Base-by-base conservation (phyloP, 805 yeast species). In the Candida parachauliodes region DNA sequence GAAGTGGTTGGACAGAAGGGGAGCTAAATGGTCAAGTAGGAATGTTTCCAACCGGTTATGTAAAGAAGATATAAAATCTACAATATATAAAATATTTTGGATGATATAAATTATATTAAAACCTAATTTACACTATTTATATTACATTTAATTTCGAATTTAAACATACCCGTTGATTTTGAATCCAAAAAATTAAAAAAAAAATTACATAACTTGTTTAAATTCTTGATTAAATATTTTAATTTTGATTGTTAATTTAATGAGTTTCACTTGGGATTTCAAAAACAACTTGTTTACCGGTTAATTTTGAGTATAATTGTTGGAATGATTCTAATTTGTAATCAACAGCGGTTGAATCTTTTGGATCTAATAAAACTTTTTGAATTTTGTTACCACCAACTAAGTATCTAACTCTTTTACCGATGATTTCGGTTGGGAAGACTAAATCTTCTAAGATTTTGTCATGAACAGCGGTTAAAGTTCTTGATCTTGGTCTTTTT, bases 401-500 rank as follows among this genome's bases (percentile, higher is more conserved):
- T 70, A 88, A 81, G 87, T 86, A 89, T 83, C 96, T 88, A 68
- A 87, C 91, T 80, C 98, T 88, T 88, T 93, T 93, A 74, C 98
- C 98, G 57, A 84, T 81, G 65, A 91, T 91, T 81, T 91, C 97
- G 59, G 98, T 89, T 75, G 98, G 98, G 97, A 84, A 91, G 56
- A 93, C 98, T 68, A 91, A 81, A 76, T 91, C 98, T 78, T 93
- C 98, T 72, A 91, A 87, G 77, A 91, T 77, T 74, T 88, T 87
- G 77, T 93, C 98, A 76, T 91, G 98, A 57, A 91, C 98, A 67
- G 97, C 88, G 59, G 96, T 82, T 73, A 93, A 81, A 65, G 98
- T 91, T 85, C 98, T 88, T 62, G 98, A 89, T 80, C 96, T 88
- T 73, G 98, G 98, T 82, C 98, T 89, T 89, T 93, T 89, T 79